Base-by-base conservation (phyloP, 768 basidiomycete genomes). In the Boletus reticuloceps region DNA sequence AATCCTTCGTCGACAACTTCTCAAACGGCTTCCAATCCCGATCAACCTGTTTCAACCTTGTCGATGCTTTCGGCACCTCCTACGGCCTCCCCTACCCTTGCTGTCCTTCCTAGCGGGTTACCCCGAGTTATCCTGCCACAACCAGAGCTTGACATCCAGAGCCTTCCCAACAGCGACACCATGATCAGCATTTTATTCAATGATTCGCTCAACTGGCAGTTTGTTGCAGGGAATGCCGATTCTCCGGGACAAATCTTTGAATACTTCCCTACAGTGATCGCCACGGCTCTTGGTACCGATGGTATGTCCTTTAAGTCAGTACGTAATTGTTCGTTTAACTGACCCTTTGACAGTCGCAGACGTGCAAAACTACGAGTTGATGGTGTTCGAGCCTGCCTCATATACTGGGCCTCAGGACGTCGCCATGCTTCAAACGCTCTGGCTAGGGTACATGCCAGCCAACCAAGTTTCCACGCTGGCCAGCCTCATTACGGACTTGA, bases 191-290 rank as follows among this genome's bases (percentile, higher is more conserved):
- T 95, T 39, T 63, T 91, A 57, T 88, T 92, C 69, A 78, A 83
- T 5, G 63, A 55, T 2, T 71, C 69, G 22, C 74, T 94, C 55
- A 79, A 79, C 53, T 95, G 93, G 93, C 19, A 61, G 0, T 91
- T 85, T 60, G 88, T 94, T 5, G 82, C 84, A 39, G 59, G 60
- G 14, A 83, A 76, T 55, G 55, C 71, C 9, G 75, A 85, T 51
- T 80, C 89, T 1, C 77, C 82, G 3, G 85, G 79, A 46, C 91
- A 98, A 73, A 77, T 98, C 41, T 90, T 98, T 64, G 82, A 80
- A 13, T 87, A 78, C 64, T 73, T 87, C 51, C 91, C 92, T 1
- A 27, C 64, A 0, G 66, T 85, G 52, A 60, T 88, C 50, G 57
- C 74, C 29, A 63, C 65, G 3, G 77, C 84, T 4, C 74, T 88